A percentile compares a stretch with the other conserved stretches of the same genome.
phyloP scores from a whole-genome alignment of 352 stramenopile species.

The Globisporangium megalacanthum region DNA sequence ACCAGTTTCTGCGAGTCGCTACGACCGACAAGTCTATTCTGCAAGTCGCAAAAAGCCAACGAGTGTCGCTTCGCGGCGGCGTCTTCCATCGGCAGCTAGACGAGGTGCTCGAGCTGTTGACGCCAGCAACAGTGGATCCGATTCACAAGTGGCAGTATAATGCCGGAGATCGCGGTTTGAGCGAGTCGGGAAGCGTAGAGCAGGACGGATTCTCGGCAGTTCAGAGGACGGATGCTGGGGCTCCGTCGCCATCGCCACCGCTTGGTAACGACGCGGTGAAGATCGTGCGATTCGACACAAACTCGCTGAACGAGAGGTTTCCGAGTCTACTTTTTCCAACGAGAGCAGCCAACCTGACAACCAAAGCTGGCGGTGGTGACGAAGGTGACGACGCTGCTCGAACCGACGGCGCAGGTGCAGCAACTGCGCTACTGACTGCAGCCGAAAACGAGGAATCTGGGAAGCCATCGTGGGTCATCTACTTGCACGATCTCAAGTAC shows the following conservation, averaged over 20 bases:
- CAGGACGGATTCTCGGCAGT: too few species aligned
- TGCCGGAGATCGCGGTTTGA: neutral
- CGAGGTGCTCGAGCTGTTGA: neutral
- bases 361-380: neutral
- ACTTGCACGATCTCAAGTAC: neutral
- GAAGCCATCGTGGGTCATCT: conserved; percentile 5
- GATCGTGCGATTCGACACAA: conserved; percentile 1
- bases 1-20: neutral
- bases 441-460: neutral
- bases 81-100: conserved; percentile 3
- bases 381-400: neutral
- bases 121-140: neutral
- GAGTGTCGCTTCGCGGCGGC: neutral
- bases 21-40: neutral
- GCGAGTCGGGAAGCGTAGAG: too few species aligned
- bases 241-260: too few species aligned
- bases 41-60: conserved; percentile 3
- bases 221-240: too few species aligned
- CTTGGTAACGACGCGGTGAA: neutral
- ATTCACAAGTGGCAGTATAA: conserved; percentile 1
- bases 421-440: too few species aligned
- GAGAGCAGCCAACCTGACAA: neutral
- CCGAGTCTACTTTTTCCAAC: neutral
- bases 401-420: too few species aligned
- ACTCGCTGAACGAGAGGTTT: neutral